Evolutionary conservation across 1,139 yeast species (phyloP).

Genomic region (Lodderomyces metapsilosis): DNA sequence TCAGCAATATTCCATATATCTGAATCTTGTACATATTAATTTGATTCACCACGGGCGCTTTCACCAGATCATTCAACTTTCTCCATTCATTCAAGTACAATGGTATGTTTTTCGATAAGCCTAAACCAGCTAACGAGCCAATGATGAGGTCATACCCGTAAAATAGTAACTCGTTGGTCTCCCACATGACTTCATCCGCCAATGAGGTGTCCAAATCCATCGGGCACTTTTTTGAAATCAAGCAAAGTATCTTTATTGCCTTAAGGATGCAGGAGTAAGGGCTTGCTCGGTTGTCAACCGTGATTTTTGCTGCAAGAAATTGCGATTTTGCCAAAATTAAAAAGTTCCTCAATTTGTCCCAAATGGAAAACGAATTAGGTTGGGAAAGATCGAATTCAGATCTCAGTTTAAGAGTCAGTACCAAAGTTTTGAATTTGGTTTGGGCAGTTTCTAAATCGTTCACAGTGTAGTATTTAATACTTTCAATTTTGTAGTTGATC

Average conservation of each 20-base stretch:
- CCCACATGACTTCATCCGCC: constrained; percentile 32
- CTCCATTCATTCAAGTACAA: constrained; percentile 50
- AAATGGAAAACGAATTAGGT: constrained; percentile 18
- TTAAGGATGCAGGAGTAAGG: constrained; percentile 33
- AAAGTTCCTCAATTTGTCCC: constrained; percentile 32
- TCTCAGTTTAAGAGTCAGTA: constrained; percentile 19
- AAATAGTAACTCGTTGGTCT: constrained; percentile 27
- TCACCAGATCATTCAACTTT: constrained; percentile 28
- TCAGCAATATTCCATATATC: constrained; percentile 16
- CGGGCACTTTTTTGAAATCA: constrained; percentile 35
- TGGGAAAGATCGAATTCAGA: constrained; percentile 26
- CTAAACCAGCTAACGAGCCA: constrained; percentile 39
- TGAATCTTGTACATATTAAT: constrained; percentile 21
- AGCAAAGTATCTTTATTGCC: constrained; percentile 41
- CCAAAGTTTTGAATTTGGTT: constrained; percentile 18
- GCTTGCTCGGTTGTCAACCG: constrained; percentile 18
- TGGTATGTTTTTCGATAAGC: constrained; percentile 53
- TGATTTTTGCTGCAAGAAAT: constrained; percentile 23
- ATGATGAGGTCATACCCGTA: constrained; percentile 36
- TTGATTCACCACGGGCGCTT: constrained; percentile 28
- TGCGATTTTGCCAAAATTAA: constrained; percentile 37
- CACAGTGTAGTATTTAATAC: constrained; percentile 25
- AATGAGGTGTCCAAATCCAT: constrained; percentile 21
- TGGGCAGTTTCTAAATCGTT: constrained; percentile 18
- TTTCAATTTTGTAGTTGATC: constrained; percentile 30